These are phyloP conservation scores for Pythium aristosporum DNA, from an alignment of 352 stramenopile genomes.

Conservation along the genomic window DNA sequence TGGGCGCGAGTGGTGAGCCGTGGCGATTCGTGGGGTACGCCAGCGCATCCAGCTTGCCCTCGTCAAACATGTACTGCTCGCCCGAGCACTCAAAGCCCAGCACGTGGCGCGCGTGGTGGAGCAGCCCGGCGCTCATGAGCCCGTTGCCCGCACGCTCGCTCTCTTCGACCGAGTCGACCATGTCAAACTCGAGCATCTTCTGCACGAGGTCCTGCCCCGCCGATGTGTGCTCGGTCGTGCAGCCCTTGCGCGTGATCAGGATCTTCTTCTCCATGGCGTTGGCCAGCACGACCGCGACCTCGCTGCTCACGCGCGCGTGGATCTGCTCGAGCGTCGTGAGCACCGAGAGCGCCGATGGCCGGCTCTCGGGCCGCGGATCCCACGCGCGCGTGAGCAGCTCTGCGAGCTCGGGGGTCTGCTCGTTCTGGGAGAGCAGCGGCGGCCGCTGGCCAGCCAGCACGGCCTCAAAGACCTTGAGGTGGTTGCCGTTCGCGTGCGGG, in stretches of 20 bases:
- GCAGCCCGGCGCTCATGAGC: slow-evolving; percentile 61
- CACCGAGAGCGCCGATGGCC: slow-evolving; percentile 51
- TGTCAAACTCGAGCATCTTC: slow-evolving; percentile 56
- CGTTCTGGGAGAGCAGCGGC: slow-evolving; percentile 27
- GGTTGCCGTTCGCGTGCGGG: slow-evolving; percentile 44
- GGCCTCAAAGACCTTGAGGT: slow-evolving; percentile 66
- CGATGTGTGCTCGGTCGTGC: slow-evolving; percentile 33
- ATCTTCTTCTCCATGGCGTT: slow-evolving; percentile 37
- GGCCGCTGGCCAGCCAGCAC: slow-evolving; percentile 62
- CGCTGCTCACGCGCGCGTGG: slow-evolving; percentile 42
- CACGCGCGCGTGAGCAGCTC: slow-evolving; percentile 55
- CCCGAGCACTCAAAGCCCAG: slow-evolving; percentile 46
- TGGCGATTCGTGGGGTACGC: not conserved
- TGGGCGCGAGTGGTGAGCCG: slow-evolving; percentile 2
- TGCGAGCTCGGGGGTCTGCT: slow-evolving; percentile 36
- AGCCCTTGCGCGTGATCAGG: slow-evolving; percentile 27
- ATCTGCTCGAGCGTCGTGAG: slow-evolving; percentile 48
- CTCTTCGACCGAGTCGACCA: slow-evolving; percentile 48
- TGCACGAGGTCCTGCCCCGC: slow-evolving; percentile 54
- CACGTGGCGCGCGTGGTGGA: slow-evolving; percentile 57
- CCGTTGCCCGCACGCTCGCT: slow-evolving; percentile 55
- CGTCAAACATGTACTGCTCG: slow-evolving; percentile 57
- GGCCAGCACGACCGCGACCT: slow-evolving; percentile 38
- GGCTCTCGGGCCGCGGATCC: slow-evolving; percentile 45
- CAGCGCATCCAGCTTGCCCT: slow-evolving; percentile 28